Base-by-base conservation (phyloP, 352 stramenopile species). In the Globisporangium sylvaticum region DNA sequence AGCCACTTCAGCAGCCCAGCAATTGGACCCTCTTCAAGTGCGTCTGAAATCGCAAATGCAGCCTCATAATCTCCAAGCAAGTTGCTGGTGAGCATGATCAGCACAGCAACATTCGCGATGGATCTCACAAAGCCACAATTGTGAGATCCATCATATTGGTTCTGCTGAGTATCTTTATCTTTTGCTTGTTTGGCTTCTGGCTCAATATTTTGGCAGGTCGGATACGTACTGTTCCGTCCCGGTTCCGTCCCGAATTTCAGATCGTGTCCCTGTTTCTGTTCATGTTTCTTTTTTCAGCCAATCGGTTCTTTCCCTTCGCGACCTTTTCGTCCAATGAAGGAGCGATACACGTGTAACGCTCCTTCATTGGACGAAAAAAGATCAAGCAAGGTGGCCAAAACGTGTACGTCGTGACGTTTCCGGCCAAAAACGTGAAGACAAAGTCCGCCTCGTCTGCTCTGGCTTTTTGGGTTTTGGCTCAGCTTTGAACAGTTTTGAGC, bases 141-240 rank as follows among this genome's bases (percentile, higher is more conserved):
- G n/a, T n/a, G n/a, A n/a, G n/a, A n/a, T n/a, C n/a, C n/a, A n/a
- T n/a, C n/a, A n/a, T n/a, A n/a, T n/a, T n/a, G n/a, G n/a, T n/a
- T n/a, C n/a, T n/a, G n/a, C n/a, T n/a, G n/a, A n/a, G n/a, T n/a
- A n/a, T n/a, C n/a, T n/a, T n/a, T n/a, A n/a, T n/a, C n/a, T n/a
- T n/a, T n/a, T n/a, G n/a, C n/a, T n/a, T n/a, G n/a, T n/a, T n/a
- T n/a, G n/a, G n/a, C n/a, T n/a, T n/a, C n/a, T n/a, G n/a, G n/a
- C n/a, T n/a, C 14, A 15, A 44, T 44, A 44, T 44, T 44, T 44
- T 44, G 14, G 37, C 18, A 20, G 20, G 42, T 50, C 18, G 42
- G 42, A 50, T 65, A 65, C 59, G 9, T 46, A 48, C 42, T 37
- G 59, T 64, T 64, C 58, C 42, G 18, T 25, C 9, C 14, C 14